Base-by-base conservation (phyloP, 352 stramenopile genomes). In the Phytophthora pinifolia region DNA sequence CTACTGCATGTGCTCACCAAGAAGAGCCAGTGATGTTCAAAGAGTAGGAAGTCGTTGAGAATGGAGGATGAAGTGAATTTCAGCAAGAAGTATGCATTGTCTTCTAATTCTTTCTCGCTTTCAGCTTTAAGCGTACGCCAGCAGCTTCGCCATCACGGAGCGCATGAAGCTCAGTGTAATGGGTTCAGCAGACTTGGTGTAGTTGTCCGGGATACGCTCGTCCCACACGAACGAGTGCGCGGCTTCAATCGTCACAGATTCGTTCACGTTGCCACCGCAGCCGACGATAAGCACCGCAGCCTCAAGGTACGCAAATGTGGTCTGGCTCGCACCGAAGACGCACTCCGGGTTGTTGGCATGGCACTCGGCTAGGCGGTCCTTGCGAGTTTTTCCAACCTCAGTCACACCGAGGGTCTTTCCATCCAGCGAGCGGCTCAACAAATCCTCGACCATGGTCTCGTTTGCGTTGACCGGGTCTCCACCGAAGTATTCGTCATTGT, bases 121-220 rank as follows among this genome's bases (percentile, higher is more conserved):
- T 53, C 12, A 36, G 9, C 8, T 25, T 27, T 48, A 61, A 32
- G 42, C 50, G 10, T 39, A 54, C 2, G 37, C 58, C 13, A 67
- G 50, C 31, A 76, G 48, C 38, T 71, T 62, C 14, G 52, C 60
- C 47, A 54, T 61, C 7, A 71, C 58, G 8, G 49, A 52, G 33
- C 37, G 44, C 55, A 72, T 59, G 27, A 58, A 48, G 14, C 47
- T 27, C 18, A 74, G 38, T 30, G 51, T 42, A 46, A 77, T 66
- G 9, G 60, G 43, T 6, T 41, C 54, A 4, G 32, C 39, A 4
- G 68, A 61, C 20, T 37, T 41, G 9, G 51, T 46, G 22, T 65
- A 79, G 41, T 65, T 45, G 34, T 54, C 47, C 14, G 66, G 67
- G 43, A 79, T 74, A 15, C 58, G 56, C 30, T 79, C 70, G 8